phyloP scores from a whole-genome alignment of 768 basidiomycete species.

The Trametes elegans region DNA sequence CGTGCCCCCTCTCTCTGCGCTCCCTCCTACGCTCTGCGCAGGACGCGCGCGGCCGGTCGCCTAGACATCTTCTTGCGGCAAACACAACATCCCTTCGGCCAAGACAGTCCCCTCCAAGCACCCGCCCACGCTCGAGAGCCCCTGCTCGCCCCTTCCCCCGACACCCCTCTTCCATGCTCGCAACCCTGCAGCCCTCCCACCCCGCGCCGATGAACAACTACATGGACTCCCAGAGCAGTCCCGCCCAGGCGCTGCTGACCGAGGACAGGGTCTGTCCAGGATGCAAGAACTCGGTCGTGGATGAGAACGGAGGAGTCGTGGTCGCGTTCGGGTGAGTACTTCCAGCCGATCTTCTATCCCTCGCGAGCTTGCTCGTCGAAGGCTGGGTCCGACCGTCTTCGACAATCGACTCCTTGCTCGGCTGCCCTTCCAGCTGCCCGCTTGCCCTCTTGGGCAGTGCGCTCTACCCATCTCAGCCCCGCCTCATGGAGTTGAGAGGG shows the following conservation, averaged over 20 bases:
- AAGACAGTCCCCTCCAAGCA: too few relatives aligned
- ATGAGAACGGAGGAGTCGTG: conserved; percentile 81
- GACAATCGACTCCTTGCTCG: not conserved
- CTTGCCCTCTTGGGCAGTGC: not conserved
- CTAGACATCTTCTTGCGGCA: not conserved
- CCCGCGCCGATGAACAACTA: conserved; percentile 13
- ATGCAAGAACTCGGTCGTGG: conserved; percentile 77
- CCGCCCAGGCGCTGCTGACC: conserved; percentile 21
- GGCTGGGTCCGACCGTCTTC: not conserved
- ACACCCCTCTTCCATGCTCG: conserved; percentile 2
- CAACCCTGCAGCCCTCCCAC: conserved; percentile 11
- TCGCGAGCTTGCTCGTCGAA: not conserved
- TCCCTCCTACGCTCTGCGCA: conserved; percentile 1
- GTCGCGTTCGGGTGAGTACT: conserved; percentile 89
- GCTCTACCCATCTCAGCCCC: not conserved
- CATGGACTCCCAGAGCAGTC: conserved; percentile 13
- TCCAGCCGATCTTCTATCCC: conserved; percentile 4
- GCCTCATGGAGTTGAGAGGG: not conserved
- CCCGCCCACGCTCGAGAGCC: too few relatives aligned
- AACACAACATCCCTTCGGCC: too few relatives aligned
- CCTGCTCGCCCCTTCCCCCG: not conserved
- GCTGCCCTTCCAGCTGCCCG: not conserved
- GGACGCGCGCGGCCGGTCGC: conserved; percentile 15
- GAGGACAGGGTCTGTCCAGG: conserved; percentile 76
- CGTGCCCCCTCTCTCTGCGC: not conserved